Conservation (phyloP, 164 flowering plant species). For the Vitis riparia region DNA sequence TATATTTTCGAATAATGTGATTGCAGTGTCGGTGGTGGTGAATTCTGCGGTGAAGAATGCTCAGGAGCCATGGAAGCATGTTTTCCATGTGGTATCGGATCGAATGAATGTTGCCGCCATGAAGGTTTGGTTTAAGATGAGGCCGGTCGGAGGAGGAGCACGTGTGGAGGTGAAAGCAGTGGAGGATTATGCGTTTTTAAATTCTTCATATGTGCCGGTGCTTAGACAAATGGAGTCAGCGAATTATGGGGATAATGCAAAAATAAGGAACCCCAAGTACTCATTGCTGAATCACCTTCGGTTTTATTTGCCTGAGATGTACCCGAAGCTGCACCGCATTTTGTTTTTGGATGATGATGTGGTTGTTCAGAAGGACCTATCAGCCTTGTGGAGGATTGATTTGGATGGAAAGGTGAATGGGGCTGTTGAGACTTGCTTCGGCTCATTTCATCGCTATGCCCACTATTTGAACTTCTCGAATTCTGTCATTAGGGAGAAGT, state of each 20-base stretch:
- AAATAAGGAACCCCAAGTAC: slow-evolving; percentile 56
- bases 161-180: slow-evolving; percentile 80
- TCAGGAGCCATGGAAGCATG: slow-evolving; percentile 83
- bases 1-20: slow-evolving; percentile 84
- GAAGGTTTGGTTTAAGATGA: slow-evolving; percentile 94
- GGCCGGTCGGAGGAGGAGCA: slow-evolving; percentile 69
- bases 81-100: slow-evolving; percentile 85
- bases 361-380: slow-evolving; percentile 88
- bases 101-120: slow-evolving; percentile 83
- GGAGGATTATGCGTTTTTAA: slow-evolving; percentile 69
- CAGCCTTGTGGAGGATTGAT: slow-evolving; percentile 81
- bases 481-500: slow-evolving; percentile 66
- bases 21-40: slow-evolving; percentile 91
- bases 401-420: slow-evolving; percentile 94
- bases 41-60: slow-evolving; percentile 85
- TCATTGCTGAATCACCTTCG: slow-evolving; percentile 73
- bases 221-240: slow-evolving; percentile 59
- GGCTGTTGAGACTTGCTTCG: slow-evolving; percentile 92
- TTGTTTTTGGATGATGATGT: slow-evolving; percentile 90
- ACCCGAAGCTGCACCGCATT: slow-evolving; percentile 71
- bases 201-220: slow-evolving; percentile 70
- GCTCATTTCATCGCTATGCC: slow-evolving; percentile 76
- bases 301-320: slow-evolving; percentile 90
- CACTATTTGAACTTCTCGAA: slow-evolving; percentile 88
- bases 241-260: slow-evolving; percentile 52